Base-by-base conservation (phyloP, 805 yeast species). In the Schizosaccharomyces japonicus region DNA sequence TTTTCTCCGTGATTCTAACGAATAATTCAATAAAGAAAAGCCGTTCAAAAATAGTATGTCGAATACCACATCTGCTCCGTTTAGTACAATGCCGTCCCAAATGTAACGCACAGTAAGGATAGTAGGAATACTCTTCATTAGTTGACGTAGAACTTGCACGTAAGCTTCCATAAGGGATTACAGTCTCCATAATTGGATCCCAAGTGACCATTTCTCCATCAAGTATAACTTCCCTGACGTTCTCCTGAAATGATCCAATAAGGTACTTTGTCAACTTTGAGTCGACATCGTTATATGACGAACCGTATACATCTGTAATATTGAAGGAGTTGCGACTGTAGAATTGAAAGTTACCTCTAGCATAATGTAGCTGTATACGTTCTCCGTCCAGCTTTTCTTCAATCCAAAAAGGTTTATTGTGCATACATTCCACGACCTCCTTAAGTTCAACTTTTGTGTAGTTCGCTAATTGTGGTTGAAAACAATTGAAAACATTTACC, bases 341-440 rank as follows among this genome's bases (percentile, higher is more conserved):
- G 56, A 68, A 77, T 51, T 64, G 65, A 57, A 70, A 71, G 30
- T 50, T 50, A 33, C 56, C 54, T 8, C 71, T 76, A 50, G 57
- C 59, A 63, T 75, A 72, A 58, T 87, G 98, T 44, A 84, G 53
- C 48, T 81, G 76, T 54, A 82, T 74, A 53, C 98, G 63, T 59
- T 87, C 95, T 2, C 96, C 98, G 60, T 87, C 95, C 63, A 84
- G 70, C 58, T 87, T 87, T 58, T 87, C 95, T 56, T 87, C 96
- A 7, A 87, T 73, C 47, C 68, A 69, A 55, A 83, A 82, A 25
- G 67, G 63, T n/a, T 51, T 52, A 7, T 56, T 57, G 49, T 51
- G 46, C 48, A 51, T 60, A 25, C 44, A 59, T 21, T 61, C 60
- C 56, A 80, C 63, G 23, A 60, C 63, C 5, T 60, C 55, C n/a